These are phyloP conservation scores for Rhynchospora tenuis DNA, from an alignment of 176 grass and related monocot species.

Conservation along the genomic window DNA sequence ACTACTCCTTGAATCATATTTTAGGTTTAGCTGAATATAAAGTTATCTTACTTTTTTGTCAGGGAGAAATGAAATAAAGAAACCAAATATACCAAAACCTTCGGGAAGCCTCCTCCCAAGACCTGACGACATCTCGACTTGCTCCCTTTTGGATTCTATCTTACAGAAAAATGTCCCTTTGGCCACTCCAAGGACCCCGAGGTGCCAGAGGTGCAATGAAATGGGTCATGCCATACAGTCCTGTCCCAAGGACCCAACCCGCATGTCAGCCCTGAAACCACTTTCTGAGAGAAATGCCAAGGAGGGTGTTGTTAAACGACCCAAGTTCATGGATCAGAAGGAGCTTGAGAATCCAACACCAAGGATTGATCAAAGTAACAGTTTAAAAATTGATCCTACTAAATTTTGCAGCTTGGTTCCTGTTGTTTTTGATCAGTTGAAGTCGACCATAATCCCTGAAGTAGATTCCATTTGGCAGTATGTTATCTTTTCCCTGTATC, in stretches of 20 bases:
- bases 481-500: slow-evolving; percentile 28
- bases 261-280: slow-evolving; percentile 49
- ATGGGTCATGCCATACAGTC: slow-evolving; percentile 58
- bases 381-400: background rate
- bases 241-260: slow-evolving; percentile 46
- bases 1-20: background rate
- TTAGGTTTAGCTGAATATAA: background rate
- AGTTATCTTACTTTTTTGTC: slow-evolving; percentile 8
- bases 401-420: slow-evolving; percentile 7
- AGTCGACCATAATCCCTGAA: slow-evolving; percentile 56
- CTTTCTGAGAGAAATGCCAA: slow-evolving; percentile 47
- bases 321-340: slow-evolving; percentile 5
- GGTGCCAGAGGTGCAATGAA: slow-evolving; percentile 81
- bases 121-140: slow-evolving; percentile 33
- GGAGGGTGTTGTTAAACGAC: slow-evolving; percentile 25
- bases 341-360: slow-evolving; percentile 1
- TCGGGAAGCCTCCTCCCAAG: slow-evolving; percentile 25
- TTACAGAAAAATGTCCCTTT: slow-evolving; percentile 34
- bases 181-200: slow-evolving; percentile 6
- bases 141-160: slow-evolving; percentile 41
- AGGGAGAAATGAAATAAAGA: slow-evolving; percentile 65
- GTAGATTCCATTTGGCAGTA: slow-evolving; percentile 86
- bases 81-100: slow-evolving; percentile 34
- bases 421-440: slow-evolving; percentile 32
- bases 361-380: slow-evolving; percentile 5